Base-by-base conservation (phyloP, 1,284 basidiomycete species). In the Moesziomyces parantarcticus region DNA sequence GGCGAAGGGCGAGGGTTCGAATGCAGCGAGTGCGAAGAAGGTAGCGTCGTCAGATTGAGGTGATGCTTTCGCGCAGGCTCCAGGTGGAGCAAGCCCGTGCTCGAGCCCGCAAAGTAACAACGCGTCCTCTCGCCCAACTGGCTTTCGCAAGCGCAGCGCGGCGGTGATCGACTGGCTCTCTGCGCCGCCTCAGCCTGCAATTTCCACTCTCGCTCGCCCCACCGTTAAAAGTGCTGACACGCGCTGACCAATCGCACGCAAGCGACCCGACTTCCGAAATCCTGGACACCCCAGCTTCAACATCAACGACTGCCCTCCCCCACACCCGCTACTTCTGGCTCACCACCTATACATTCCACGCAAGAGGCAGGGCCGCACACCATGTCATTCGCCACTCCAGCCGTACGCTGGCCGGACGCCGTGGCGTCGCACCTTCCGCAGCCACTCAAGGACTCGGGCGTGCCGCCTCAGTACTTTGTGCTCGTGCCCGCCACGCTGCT, bases 381-480 rank as follows among this genome's bases (percentile, higher is more conserved):
- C 14, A 71, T 72, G 68, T 46, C 68, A 11, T 72, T 66, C 45
- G 48, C 62, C 26, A 63, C 62, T 22, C 58, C 76, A 22, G 70
- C 65, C 23, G 50, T 74, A 13, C 55, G 75, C 22, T 79, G 77
- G 77, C 72, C 74, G 0, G 78, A 79, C 36, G 62, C 58, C 0
- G 40, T 76, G 14, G 58, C 64, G 5, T 58, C 62, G 1, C 61
- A 70, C 20, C 69, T 76, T 18, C 62, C 58, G 16, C 53, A 65
- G 50, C 54, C 64, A 14, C 53, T 73, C 54, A 53, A 62, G 40
- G 58, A 69, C 20, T 55, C 65, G 5, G 55, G 54, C 40, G 52
- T 66, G 43, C 65, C 76, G 14, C 56, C 72, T 1, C 53, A 67
- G 45, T 76, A 66, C 66, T 73, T 72, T 53, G 61, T 68, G 56